Evolutionary conservation across 345 rosid species (phyloP).

Genomic region (Citrus trifoliata): DNA sequence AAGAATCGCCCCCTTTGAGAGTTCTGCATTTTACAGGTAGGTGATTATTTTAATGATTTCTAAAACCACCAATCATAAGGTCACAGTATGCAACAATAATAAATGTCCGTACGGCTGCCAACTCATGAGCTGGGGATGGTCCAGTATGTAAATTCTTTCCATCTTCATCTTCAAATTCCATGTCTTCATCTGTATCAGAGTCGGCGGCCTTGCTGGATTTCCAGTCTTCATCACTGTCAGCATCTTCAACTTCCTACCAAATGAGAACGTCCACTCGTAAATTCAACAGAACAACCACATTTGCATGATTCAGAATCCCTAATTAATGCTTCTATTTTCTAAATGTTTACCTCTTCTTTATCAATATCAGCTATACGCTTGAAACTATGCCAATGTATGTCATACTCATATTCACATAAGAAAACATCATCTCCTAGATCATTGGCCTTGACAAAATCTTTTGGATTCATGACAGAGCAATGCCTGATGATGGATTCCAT

Average conservation of each 20-base stretch:
- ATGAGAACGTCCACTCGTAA: slow-evolving; percentile 9
- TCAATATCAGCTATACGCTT: slow-evolving; percentile 78
- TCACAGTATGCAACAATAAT: slow-evolving; percentile 4
- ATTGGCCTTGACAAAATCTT: slow-evolving; percentile 64
- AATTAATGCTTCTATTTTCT: background rate
- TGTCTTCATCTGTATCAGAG: slow-evolving; percentile 62
- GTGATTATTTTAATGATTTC: slow-evolving; percentile 2
- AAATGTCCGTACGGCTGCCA: slow-evolving; percentile 57
- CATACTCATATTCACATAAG: slow-evolving; percentile 91
- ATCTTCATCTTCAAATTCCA: slow-evolving; percentile 52
- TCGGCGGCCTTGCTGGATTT: slow-evolving; percentile 33
- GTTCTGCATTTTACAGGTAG: slow-evolving; percentile 45
- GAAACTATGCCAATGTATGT: slow-evolving; percentile 82
- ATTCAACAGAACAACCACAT: slow-evolving; percentile 8
- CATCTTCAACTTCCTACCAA: slow-evolving; percentile 49
- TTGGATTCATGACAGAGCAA: slow-evolving; percentile 73
- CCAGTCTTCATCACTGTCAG: slow-evolving; percentile 83
- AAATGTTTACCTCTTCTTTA: slow-evolving; percentile 43
- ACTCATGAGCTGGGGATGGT: slow-evolving; percentile 31
- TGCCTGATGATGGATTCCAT: slow-evolving; percentile 80
- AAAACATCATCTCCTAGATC: slow-evolving; percentile 86
- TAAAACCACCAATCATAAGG: slow-evolving; percentile 14
- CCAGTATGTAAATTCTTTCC: slow-evolving; percentile 32
- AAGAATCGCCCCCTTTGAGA: slow-evolving; percentile 68
- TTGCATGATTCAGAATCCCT: background rate